Conservation (phyloP, 805 yeast genomes). For the Pichia nanzhaoensis region DNA sequence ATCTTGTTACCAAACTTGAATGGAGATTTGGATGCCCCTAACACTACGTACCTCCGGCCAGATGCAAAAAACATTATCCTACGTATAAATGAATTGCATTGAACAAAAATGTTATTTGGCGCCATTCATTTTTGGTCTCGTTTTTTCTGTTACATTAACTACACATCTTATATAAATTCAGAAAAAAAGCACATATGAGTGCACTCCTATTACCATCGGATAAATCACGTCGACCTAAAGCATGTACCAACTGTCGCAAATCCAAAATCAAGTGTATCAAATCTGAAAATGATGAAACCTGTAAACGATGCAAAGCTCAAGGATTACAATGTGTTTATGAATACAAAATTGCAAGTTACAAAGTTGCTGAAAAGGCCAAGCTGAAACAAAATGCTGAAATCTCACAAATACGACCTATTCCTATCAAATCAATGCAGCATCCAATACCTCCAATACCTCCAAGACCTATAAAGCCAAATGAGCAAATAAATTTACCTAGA, state of each 20-base stretch:
- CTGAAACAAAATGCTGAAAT: not conserved
- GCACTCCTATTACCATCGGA: not conserved
- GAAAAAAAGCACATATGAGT: not conserved
- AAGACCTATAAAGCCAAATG: not conserved
- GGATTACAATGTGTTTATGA: conserved; percentile 53
- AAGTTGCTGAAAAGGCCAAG: conserved; percentile 1
- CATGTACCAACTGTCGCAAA: conserved; percentile 57
- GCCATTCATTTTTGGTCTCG: too few species aligned
- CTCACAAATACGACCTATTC: not conserved
- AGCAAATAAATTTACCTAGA: conserved; percentile 2
- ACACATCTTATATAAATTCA: too few species aligned
- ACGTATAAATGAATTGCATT: not conserved
- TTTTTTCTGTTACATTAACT: too few species aligned
- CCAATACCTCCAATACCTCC: not conserved
- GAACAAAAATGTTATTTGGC: not conserved
- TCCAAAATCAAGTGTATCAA: conserved; percentile 59
- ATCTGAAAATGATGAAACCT: conserved; percentile 38
- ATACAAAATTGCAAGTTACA: conserved; percentile 34
- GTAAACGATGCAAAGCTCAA: conserved; percentile 49
- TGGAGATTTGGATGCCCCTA: conserved; percentile 65
- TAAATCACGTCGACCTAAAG: conserved; percentile 30
- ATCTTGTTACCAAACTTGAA: conserved; percentile 66
- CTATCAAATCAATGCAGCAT: not conserved
- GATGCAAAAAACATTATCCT: conserved; percentile 13
- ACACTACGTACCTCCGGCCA: conserved; percentile 32